Evolutionary conservation across 495 filamentous ascomycete genomes (phyloP).

Genomic region (Aspergillus ellipticus): DNA sequence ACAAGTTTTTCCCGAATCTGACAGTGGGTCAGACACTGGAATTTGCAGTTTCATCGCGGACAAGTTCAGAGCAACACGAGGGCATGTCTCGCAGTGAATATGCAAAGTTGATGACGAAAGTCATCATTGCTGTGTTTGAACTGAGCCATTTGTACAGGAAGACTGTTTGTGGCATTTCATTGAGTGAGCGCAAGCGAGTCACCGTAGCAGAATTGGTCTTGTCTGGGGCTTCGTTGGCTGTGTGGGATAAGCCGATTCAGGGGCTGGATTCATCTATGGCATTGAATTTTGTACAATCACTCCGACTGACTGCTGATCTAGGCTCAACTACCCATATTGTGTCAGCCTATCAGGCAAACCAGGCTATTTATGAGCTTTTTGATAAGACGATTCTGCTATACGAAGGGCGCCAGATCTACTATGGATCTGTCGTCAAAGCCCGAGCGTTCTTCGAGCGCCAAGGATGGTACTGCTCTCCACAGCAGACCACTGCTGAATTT

Average conservation of each 20-base stretch:
- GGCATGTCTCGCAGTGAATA: neutral
- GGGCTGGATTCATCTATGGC: neutral
- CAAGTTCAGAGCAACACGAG: neutral
- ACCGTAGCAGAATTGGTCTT: constrained; percentile 3
- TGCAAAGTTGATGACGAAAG: neutral
- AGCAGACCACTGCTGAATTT: neutral
- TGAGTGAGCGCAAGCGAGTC: constrained; percentile 9
- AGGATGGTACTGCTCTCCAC: neutral
- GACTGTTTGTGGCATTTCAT: constrained; percentile 4
- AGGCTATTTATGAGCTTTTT: constrained; percentile 8
- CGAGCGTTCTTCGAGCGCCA: constrained; percentile 1
- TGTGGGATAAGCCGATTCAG: constrained; percentile 7
- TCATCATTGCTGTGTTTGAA: constrained; percentile 2
- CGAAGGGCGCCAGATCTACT: constrained; percentile 10
- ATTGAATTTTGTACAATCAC: neutral
- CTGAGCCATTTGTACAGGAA: constrained; percentile 8
- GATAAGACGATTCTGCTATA: constrained; percentile 6
- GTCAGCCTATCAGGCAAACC: constrained; percentile 1
- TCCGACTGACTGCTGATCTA: neutral
- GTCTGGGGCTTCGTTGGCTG: neutral
- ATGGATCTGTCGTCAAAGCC: neutral
- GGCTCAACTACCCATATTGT: neutral
- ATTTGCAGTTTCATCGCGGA: constrained; percentile 3
- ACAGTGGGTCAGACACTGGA: constrained; percentile 8
- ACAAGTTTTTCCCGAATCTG: constrained; percentile 4